Percentiles rank a stretch among this genome's conserved stretches.
These are phyloP conservation scores for Stephanodiscus triporus DNA, from an alignment of 108 stramenopile genomes.

Conservation along the genomic window DNA sequence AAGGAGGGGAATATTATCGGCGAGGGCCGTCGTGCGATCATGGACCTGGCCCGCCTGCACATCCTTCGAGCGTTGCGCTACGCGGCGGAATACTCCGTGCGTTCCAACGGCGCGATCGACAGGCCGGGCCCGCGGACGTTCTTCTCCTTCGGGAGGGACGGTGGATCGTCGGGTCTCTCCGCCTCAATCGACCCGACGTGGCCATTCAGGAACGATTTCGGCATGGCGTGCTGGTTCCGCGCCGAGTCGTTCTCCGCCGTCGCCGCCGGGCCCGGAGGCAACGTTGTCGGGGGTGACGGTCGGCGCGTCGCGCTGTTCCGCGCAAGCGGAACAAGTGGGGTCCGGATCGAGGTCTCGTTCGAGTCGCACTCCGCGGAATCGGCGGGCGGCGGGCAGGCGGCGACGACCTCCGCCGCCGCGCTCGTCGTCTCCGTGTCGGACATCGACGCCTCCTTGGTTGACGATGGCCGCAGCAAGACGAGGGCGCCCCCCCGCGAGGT, in stretches of 20 bases:
- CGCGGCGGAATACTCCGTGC: constrained; percentile 62
- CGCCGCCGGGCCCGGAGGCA: background rate
- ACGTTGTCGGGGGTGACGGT: background rate
- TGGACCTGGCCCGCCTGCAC: constrained; percentile 42
- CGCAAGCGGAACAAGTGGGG: constrained; percentile 51
- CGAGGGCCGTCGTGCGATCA: constrained; percentile 1
- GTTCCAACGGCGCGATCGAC: constrained; percentile 47
- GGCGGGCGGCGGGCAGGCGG: background rate
- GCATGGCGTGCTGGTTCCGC: constrained; percentile 81
- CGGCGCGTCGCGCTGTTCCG: constrained; percentile 48
- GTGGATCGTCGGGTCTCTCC: constrained; percentile 42
- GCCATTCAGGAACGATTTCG: constrained; percentile 85
- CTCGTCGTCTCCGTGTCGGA: constrained; percentile 57
- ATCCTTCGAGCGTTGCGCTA: constrained; percentile 58
- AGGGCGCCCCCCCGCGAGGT: constrained; percentile 30
- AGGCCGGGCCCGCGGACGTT: constrained; percentile 62
- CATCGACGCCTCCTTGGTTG: constrained; percentile 17
- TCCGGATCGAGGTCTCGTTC: constrained; percentile 63
- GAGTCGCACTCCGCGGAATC: constrained; percentile 36
- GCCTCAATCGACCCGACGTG: constrained; percentile 48
- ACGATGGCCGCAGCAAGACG: background rate
- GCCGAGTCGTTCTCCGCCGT: constrained; percentile 61
- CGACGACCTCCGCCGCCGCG: constrained; percentile 18
- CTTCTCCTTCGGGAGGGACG: constrained; percentile 60
- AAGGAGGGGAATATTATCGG: too few species aligned